A percentile compares a stretch with the other conserved stretches of the same genome.
phyloP scores from a whole-genome alignment of 2,329 filamentous ascomycete genomes.

The Emergomyces pasteurianus region DNA sequence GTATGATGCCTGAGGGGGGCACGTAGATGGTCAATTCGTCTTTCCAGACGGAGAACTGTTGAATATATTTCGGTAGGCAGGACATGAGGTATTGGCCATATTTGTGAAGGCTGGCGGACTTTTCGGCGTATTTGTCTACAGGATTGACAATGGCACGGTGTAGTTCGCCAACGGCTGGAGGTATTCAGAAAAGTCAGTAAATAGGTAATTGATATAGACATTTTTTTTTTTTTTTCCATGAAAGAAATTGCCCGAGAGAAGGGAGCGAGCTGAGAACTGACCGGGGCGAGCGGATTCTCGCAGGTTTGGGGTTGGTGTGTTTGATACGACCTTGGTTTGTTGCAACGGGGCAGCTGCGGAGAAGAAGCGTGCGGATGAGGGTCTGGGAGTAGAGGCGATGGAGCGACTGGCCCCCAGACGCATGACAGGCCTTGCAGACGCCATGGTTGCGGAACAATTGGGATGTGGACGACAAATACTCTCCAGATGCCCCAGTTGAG shows the following conservation, averaged over 20 bases:
- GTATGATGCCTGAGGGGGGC: constrained; percentile 73
- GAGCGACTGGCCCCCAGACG: constrained; percentile 31
- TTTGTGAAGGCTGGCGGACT: constrained; percentile 76
- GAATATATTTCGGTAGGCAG: constrained; percentile 92
- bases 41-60: constrained; percentile 99
- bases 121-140: constrained; percentile 80
- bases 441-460: constrained; percentile 29
- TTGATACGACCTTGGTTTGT: constrained; percentile 40
- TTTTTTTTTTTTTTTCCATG: too few species aligned
- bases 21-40: constrained; percentile 96
- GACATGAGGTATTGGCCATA: constrained; percentile 97
- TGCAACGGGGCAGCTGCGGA: constrained; percentile 25
- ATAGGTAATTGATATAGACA: not conserved
- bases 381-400: constrained; percentile 24
- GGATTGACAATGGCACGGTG: constrained; percentile 77
- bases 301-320: constrained; percentile 52
- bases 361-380: constrained; percentile 25
- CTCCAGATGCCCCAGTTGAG: not conserved
- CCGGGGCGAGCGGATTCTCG: constrained; percentile 46
- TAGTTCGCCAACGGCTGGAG: constrained; percentile 46
- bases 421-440: constrained; percentile 34
- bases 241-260: constrained; percentile 6
- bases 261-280: constrained; percentile 20
- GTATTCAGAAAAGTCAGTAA: constrained; percentile 1
- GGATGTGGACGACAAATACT: constrained; percentile 3